phyloP scores from a whole-genome alignment of 352 stramenopile species.

The Globisporangium camurandrum region DNA sequence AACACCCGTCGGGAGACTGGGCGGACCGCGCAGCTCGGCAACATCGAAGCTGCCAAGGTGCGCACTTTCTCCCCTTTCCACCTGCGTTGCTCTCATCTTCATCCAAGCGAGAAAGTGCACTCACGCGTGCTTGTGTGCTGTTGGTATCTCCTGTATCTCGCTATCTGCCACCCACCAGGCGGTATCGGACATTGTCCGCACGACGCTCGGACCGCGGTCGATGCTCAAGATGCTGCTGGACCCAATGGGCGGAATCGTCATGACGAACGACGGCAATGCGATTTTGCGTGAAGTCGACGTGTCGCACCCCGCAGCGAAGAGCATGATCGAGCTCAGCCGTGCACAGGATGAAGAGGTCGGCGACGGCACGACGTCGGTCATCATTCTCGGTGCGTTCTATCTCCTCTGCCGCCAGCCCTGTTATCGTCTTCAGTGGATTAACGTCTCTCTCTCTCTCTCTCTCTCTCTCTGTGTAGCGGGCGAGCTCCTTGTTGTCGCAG shows the following conservation, averaged over 20 bases:
- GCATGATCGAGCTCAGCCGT: constrained; percentile 99
- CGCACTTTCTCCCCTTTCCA: not conserved
- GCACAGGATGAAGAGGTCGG: constrained; percentile 99
- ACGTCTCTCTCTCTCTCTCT: not conserved
- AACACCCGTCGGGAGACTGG: constrained; percentile 98
- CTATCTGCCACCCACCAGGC: constrained; percentile 57
- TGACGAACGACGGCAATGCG: constrained; percentile 99
- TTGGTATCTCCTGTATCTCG: too few relatives aligned
- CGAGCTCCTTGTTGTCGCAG: constrained; percentile 95
- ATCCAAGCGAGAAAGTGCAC: not conserved
- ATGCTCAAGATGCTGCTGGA: constrained; percentile 99
- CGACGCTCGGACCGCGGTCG: constrained; percentile 95
- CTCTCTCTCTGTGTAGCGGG: constrained; percentile 57
- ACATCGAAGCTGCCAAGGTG: constrained; percentile 95
- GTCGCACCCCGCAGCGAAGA: constrained; percentile 97
- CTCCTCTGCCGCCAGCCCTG: too few relatives aligned
- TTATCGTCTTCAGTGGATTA: not conserved
- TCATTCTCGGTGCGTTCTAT: constrained; percentile 93
- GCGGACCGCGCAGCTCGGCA: constrained; percentile 96
- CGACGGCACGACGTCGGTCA: constrained; percentile 99
- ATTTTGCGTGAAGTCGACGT: constrained; percentile 99
- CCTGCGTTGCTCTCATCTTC: not conserved
- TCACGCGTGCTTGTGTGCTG: not conserved
- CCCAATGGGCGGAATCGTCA: constrained; percentile 99
- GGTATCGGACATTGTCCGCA: constrained; percentile 98